Evolutionary conservation across 148 eudicot species (phyloP), one percentile per base, ranked within the genome.

Genomic region (Rhododendron simsii): DNA sequence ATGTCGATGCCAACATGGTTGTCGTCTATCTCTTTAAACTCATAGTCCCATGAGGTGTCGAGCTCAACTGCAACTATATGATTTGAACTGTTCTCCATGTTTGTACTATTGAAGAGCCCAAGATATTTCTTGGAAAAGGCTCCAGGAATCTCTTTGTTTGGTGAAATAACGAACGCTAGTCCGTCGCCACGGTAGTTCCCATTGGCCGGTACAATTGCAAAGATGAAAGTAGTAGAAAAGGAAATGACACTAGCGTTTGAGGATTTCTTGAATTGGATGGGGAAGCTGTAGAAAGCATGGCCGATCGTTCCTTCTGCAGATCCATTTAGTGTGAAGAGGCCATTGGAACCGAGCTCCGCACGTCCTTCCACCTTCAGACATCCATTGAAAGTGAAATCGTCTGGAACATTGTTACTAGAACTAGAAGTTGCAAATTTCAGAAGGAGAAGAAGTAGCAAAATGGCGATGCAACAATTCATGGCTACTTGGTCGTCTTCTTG

Each of bases 1-100:
- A 88, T 69, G 51, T 89, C 90, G 21, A 89, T 81, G 13, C 90
- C 90, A 2, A 86, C 84, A 88, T 88, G 90, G 41, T 88, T 86
- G 26, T 84, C 35, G 39, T 80, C 2, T 47, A 0, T 86, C 71
- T 89, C 87, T 0, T 9, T 2, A 15, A 88, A 71, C 50, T 47
- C 50, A 9, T 1, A 7, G 50, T 47, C 50, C 48, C 0, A 21
- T 2, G 65, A 2, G 2, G 88, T 89, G 59, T 89, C 90, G 3
- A 89, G 55, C 84, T 89, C 90, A 0, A 89, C 84, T 1, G 86
- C 88, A 50, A 86, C 77, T 6, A 89, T 33, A 63, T 86, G 90
- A 26, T 84, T 84, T 2, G 88, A 86, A 2, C 9, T 4, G 7
- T 74, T 81, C 35, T 83, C 87, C 5, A 18, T 80, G 69, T 30